phyloP scores from a whole-genome alignment of 306 rosid genomes.

The Ammopiptanthus mongolicus region DNA sequence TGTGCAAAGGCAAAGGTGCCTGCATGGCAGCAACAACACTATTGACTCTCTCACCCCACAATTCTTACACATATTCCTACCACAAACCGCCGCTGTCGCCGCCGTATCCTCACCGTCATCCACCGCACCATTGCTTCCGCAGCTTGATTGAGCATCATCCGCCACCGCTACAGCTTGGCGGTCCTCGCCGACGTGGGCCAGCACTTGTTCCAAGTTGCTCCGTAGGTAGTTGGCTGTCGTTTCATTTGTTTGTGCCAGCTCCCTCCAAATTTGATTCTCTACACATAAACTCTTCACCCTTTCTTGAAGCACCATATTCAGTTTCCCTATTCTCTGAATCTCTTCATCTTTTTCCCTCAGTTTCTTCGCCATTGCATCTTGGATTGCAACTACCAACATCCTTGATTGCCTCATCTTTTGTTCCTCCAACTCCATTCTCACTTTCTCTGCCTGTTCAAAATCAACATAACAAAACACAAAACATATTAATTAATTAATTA shows the following conservation, averaged over 20 bases:
- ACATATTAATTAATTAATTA: constrained; percentile 4
- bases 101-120: constrained; percentile 12
- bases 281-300: constrained; percentile 44
- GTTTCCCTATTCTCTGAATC: constrained; percentile 56
- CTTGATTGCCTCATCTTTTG: constrained; percentile 53
- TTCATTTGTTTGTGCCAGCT: constrained; percentile 74
- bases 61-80: constrained; percentile 36
- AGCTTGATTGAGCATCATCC: constrained; percentile 56
- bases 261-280: constrained; percentile 82
- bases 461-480: not conserved
- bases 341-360: constrained; percentile 81
- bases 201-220: constrained; percentile 49
- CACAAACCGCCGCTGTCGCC: not conserved
- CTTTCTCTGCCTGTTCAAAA: constrained; percentile 56
- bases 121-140: constrained; percentile 49
- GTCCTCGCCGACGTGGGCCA: constrained; percentile 47
- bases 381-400: constrained; percentile 41
- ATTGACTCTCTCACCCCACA: constrained; percentile 64
- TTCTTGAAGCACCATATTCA: constrained; percentile 71
- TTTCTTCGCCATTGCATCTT: constrained; percentile 50
- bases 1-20: constrained; percentile 81
- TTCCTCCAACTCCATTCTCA: constrained; percentile 57
- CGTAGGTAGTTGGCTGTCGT: constrained; percentile 73
- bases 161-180: not conserved
- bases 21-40: constrained; percentile 81